Percentiles rank a stretch among this genome's conserved stretches.
phyloP scores from a whole-genome alignment of 345 rosid species.

The Brassica incana region DNA sequence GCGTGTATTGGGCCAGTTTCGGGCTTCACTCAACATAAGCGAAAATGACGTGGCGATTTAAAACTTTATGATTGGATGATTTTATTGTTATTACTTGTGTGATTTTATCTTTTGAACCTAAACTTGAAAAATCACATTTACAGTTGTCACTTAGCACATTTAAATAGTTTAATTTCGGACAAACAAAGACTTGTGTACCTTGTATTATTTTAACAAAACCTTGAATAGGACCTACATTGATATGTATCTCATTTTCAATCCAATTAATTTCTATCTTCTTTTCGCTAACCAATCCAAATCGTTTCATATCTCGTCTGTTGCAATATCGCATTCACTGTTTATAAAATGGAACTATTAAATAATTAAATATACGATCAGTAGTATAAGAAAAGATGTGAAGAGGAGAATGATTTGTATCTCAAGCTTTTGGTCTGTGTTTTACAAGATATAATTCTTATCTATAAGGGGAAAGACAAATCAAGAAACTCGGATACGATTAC shows the following conservation, averaged over 20 bases:
- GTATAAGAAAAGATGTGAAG: not conserved
- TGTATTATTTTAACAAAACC: not conserved
- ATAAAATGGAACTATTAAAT: not conserved
- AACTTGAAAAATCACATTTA: too few relatives aligned
- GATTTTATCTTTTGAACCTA: not conserved
- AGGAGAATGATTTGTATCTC: not conserved
- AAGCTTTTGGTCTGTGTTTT: not conserved
- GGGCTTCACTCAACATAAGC: too few relatives aligned
- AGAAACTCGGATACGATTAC: not conserved
- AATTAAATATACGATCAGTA: not conserved
- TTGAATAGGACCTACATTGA: constrained; percentile 7
- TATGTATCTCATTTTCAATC: constrained; percentile 4
- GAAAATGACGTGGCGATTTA: too few relatives aligned
- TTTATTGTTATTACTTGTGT: too few relatives aligned
- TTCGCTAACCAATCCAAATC: constrained; percentile 12
- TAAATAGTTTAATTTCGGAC: not conserved
- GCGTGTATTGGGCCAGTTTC: too few relatives aligned
- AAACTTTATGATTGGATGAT: too few relatives aligned
- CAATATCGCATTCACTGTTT: constrained; percentile 16
- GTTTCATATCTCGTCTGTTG: constrained; percentile 18
- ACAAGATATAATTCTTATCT: not conserved
- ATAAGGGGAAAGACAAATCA: not conserved
- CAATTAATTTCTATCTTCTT: not conserved
- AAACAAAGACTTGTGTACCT: not conserved
- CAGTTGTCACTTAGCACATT: not conserved